These are phyloP conservation scores for Datisca glomerata DNA, from an alignment of 306 rosid species.

Conservation along the genomic window DNA sequence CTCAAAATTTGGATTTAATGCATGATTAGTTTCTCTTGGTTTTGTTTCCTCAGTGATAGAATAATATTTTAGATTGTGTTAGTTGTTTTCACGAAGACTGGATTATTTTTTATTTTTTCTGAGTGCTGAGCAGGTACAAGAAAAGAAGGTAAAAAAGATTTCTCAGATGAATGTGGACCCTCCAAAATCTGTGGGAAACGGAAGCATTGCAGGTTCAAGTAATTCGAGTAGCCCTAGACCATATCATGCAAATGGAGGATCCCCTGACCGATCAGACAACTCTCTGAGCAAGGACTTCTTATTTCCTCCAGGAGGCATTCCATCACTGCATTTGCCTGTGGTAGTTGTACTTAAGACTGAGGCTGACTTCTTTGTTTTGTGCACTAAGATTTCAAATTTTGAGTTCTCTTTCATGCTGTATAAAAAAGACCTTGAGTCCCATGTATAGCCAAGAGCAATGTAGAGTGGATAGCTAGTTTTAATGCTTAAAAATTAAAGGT, in stretches of 20 bases:
- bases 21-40: too few relatives aligned
- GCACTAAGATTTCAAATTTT: too few relatives aligned
- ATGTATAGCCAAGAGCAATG: too few relatives aligned
- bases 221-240: slow-evolving; percentile 23
- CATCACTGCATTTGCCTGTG: slow-evolving; percentile 41
- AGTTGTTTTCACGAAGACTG: neutral
- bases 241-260: slow-evolving; percentile 39
- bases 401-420: too few relatives aligned
- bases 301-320: slow-evolving; percentile 24
- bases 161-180: slow-evolving; percentile 38
- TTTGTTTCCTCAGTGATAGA: too few relatives aligned
- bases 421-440: too few relatives aligned
- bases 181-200: slow-evolving; percentile 31
- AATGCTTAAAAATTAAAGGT: too few relatives aligned
- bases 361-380: too few relatives aligned
- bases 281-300: slow-evolving; percentile 21
- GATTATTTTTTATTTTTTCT: neutral
- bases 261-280: slow-evolving; percentile 17
- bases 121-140: slow-evolving; percentile 14
- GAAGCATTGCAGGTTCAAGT: slow-evolving; percentile 28
- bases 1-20: too few relatives aligned
- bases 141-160: slow-evolving; percentile 45
- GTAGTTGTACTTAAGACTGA: slow-evolving; percentile 28
- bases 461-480: too few relatives aligned
- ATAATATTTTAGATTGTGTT: slow-evolving; percentile 2